These are phyloP conservation scores for Talaromyces verruculosus DNA, from an alignment of 2,329 filamentous ascomycete species.

Conservation along the genomic window DNA sequence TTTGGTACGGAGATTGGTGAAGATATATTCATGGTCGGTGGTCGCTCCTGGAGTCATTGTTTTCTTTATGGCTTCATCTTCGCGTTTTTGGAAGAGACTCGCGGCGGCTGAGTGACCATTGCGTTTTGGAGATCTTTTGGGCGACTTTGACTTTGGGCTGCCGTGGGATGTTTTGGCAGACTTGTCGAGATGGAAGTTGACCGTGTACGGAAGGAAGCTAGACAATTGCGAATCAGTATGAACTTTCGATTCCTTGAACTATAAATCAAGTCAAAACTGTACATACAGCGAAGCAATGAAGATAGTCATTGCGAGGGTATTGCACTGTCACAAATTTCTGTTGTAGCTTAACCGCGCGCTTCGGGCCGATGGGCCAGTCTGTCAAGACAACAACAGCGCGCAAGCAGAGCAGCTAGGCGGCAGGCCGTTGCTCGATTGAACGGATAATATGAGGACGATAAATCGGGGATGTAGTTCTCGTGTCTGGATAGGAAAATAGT, in stretches of 20 bases:
- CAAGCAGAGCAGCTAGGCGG: not conserved
- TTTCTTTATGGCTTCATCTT: conserved; percentile 26
- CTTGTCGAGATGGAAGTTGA: conserved; percentile 68
- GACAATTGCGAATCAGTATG: not conserved
- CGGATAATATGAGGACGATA: not conserved
- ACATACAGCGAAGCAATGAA: conserved; percentile 61
- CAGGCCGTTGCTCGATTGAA: not conserved
- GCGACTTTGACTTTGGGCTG: conserved; percentile 29
- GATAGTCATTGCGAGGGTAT: conserved; percentile 54
- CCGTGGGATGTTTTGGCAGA: conserved; percentile 31
- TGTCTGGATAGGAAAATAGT: not conserved
- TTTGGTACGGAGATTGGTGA: conserved; percentile 30
- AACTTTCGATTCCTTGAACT: not conserved
- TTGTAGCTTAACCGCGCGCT: not conserved
- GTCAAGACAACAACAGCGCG: not conserved
- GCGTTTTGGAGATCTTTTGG: conserved; percentile 14
- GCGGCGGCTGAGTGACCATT: conserved; percentile 24
- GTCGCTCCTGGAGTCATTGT: conserved; percentile 43
- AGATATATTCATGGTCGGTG: conserved; percentile 45
- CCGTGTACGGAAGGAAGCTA: conserved; percentile 88
- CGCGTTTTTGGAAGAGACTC: conserved; percentile 38
- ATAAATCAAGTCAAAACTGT: not conserved
- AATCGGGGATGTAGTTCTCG: not conserved
- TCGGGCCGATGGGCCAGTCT: not conserved
- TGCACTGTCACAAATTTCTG: not conserved